These are phyloP conservation scores for Hanseniaspora osmophila DNA, from an alignment of 805 yeast species.

Conservation along the genomic window DNA sequence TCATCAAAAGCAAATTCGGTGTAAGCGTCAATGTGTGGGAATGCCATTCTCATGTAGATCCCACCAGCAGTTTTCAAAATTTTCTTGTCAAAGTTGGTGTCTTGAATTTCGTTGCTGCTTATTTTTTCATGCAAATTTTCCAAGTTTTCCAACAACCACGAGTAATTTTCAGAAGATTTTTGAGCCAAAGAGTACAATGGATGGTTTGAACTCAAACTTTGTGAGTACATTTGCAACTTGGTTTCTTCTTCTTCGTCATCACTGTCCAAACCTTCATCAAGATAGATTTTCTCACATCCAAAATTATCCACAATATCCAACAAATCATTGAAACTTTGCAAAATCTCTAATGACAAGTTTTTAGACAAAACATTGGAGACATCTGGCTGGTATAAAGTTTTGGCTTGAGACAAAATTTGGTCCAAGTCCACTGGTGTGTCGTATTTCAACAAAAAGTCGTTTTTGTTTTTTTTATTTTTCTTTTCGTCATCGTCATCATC, in stretches of 20 bases:
- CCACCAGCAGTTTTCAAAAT: constrained; percentile 17
- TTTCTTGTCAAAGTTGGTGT: constrained; percentile 30
- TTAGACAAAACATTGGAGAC: not conserved
- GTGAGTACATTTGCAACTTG: constrained; percentile 23
- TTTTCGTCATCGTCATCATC: constrained; percentile 4
- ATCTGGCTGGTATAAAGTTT: not conserved
- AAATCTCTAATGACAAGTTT: constrained; percentile 33
- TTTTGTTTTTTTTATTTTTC: not conserved
- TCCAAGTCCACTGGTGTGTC: not conserved
- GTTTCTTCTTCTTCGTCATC: constrained; percentile 30
- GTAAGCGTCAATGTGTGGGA: constrained; percentile 40
- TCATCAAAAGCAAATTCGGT: constrained; percentile 37
- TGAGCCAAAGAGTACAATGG: constrained; percentile 35
- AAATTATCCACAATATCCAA: constrained; percentile 55
- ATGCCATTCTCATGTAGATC: constrained; percentile 28
- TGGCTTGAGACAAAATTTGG: not conserved
- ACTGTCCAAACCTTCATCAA: constrained; percentile 46
- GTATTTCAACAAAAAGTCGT: not conserved
- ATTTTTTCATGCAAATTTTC: constrained; percentile 7
- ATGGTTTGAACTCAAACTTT: constrained; percentile 23
- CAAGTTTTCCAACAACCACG: constrained; percentile 30
- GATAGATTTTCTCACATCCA: constrained; percentile 35
- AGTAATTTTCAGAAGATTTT: constrained; percentile 30
- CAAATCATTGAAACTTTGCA: constrained; percentile 51
- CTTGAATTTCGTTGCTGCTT: constrained; percentile 6